Evolutionary conservation across 345 rosid genomes (phyloP), one percentile per base, ranked within the genome.

Genomic region (Reutealis trisperma): DNA sequence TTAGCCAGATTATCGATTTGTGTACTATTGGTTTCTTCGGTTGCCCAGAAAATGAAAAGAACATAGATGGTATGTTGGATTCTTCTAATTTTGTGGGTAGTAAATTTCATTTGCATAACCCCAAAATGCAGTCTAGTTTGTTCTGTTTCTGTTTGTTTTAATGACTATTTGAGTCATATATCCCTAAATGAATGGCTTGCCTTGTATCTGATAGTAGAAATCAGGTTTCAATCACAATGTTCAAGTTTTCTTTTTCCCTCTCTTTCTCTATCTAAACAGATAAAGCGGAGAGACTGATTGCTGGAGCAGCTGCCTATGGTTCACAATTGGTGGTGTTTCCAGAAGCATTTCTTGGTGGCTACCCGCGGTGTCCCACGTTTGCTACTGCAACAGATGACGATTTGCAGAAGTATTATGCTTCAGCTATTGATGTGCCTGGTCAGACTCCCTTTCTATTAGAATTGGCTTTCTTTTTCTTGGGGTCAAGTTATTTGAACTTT

Each of bases 371-470:
- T 11, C 13, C 25, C 42, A 37, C 5, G 22, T 22, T 49, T 65
- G 71, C 55, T 74, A 18, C 75, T 18, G 49, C 68, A 30, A 45
- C 52, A 0, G 25, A 45, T 42, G 25, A 45, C 27, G 4, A 49
- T 52, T 54, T 49, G 19, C 37, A 25, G 55, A 81, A 73, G 63
- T 81, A 73, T 21, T 27, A 45, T 27, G 70, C 77, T 25, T 55
- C 84, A 51, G 84, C 84, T 22, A 67, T 81, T 30, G 27, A 66
- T 30, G 71, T 81, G 16, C 84, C 84, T 52, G 75, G 80, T 81
- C 19, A 67, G 80, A 34, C 11, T 34, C 57, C 12, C 25, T 37
- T 75, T 54, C 47, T 15, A 24, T 44, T 41, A 19, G 1, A 58
- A 41, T 15, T 65, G 25, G 42, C 0, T 37, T 37, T 37, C 41